These are phyloP conservation scores for Diplotaxis tenuifolia DNA, from an alignment of 345 rosid genomes.

Conservation along the genomic window DNA sequence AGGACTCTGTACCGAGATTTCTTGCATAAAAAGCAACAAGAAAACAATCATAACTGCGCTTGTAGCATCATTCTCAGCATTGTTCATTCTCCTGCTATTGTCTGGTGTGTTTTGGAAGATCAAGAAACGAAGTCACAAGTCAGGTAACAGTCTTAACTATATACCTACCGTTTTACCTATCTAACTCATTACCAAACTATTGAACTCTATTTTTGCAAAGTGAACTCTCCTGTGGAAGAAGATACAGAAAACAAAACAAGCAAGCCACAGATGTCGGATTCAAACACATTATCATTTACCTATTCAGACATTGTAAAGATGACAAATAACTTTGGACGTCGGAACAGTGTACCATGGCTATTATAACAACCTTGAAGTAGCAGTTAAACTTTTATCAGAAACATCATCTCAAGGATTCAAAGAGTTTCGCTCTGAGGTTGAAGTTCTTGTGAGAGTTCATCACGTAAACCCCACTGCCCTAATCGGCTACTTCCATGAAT, in stretches of 20 bases:
- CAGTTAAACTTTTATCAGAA: slow-evolving; percentile 53
- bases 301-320: slow-evolving; percentile 40
- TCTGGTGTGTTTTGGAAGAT: slow-evolving; percentile 19
- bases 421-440: slow-evolving; percentile 54
- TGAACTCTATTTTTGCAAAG: background rate
- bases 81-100: slow-evolving; percentile 17
- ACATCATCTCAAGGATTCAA: slow-evolving; percentile 48
- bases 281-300: slow-evolving; percentile 25
- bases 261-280: background rate
- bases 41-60: slow-evolving; percentile 27
- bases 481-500: slow-evolving; percentile 42
- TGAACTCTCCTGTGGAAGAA: slow-evolving; percentile 21
- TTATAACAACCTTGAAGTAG: slow-evolving; percentile 40
- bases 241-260: background rate
- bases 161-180: background rate
- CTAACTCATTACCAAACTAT: background rate
- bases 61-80: slow-evolving; percentile 18
- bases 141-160: slow-evolving; percentile 6
- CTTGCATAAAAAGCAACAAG: slow-evolving; percentile 20
- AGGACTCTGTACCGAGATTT: background rate
- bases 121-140: slow-evolving; percentile 15
- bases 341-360: slow-evolving; percentile 59
- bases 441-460: slow-evolving; percentile 40
- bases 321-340: slow-evolving; percentile 43
- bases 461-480: slow-evolving; percentile 29